Evolutionary conservation across 345 rosid genomes (phyloP).

Genomic region (Gossypium rotundifolium): DNA sequence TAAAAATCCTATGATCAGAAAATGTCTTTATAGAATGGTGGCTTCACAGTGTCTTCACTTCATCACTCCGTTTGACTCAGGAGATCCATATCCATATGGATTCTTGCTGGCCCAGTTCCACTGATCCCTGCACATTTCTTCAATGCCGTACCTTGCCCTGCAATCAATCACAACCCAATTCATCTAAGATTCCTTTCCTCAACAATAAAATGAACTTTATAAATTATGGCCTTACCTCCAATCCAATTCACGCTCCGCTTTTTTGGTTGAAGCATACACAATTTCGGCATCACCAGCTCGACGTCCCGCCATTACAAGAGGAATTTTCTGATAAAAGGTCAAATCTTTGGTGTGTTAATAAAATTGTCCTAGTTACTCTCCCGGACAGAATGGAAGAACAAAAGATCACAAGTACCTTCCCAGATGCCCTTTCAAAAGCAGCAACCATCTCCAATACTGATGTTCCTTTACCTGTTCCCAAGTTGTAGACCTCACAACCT

Average conservation of each 20-base stretch:
- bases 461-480: constrained; percentile 96
- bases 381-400: background rate
- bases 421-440: constrained; percentile 91
- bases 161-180: constrained; percentile 1
- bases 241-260: constrained; percentile 67
- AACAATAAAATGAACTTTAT: no score
- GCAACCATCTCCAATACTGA: constrained; percentile 94
- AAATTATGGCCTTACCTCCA: constrained; percentile 58
- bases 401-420: constrained; percentile 45
- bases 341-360: background rate
- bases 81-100: constrained; percentile 76
- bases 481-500: constrained; percentile 94
- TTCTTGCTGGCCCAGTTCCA: constrained; percentile 98
- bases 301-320: constrained; percentile 61
- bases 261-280: constrained; percentile 80
- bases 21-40: background rate
- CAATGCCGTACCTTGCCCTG: constrained; percentile 80
- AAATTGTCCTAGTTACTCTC: background rate
- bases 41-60: background rate
- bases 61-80: constrained; percentile 22
- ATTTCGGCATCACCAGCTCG: constrained; percentile 85
- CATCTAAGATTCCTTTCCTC: background rate
- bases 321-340: constrained; percentile 53
- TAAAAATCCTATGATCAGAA: background rate
- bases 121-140: constrained; percentile 90